Percentiles rank a stretch among this genome's conserved stretches.
These are phyloP conservation scores for Seminavis robusta DNA, from an alignment of 108 stramenopile genomes.

Conservation along the genomic window DNA sequence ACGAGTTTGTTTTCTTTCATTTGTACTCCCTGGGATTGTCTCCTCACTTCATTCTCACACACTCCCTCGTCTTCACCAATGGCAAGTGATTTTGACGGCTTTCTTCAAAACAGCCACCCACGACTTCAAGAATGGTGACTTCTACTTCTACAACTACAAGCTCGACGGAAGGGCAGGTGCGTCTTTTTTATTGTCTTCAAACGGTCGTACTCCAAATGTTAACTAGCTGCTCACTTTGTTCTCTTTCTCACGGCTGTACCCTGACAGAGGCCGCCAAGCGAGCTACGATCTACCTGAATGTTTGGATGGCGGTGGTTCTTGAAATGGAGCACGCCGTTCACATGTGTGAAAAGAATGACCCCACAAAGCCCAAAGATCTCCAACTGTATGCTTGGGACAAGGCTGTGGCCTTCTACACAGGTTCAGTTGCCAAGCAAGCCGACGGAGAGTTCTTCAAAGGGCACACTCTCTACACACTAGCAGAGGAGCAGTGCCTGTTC, in stretches of 20 bases:
- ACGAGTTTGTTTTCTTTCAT: too few species aligned
- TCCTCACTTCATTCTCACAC: too few species aligned
- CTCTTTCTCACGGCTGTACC: too few species aligned
- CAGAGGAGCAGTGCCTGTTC: constrained; percentile 69
- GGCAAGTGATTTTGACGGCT: constrained; percentile 60
- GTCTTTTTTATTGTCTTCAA: neutral
- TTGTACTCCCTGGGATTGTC: too few species aligned
- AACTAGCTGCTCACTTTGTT: neutral
- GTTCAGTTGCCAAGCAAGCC: constrained; percentile 49
- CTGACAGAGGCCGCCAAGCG: constrained; percentile 59
- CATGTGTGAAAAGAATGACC: constrained; percentile 44
- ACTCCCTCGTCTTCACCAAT: too few species aligned
- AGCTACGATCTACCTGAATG: constrained; percentile 54
- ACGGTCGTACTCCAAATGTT: too few species aligned
- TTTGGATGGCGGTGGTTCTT: constrained; percentile 67
- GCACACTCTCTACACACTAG: constrained; percentile 51
- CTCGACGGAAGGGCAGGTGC: constrained; percentile 12
- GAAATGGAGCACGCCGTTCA: constrained; percentile 66
- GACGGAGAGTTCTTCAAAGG: constrained; percentile 56
- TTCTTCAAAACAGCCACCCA: constrained; percentile 38
- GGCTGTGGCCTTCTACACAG: constrained; percentile 59
- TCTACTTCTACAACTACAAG: constrained; percentile 29
- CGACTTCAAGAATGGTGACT: constrained; percentile 55
- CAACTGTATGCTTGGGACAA: constrained; percentile 66
- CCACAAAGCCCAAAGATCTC: constrained; percentile 55